A percentile compares a stretch with the other conserved stretches of the same genome.
These are phyloP conservation scores for Penicillium coffeae DNA, from an alignment of 495 filamentous ascomycete species.

Conservation along the genomic window DNA sequence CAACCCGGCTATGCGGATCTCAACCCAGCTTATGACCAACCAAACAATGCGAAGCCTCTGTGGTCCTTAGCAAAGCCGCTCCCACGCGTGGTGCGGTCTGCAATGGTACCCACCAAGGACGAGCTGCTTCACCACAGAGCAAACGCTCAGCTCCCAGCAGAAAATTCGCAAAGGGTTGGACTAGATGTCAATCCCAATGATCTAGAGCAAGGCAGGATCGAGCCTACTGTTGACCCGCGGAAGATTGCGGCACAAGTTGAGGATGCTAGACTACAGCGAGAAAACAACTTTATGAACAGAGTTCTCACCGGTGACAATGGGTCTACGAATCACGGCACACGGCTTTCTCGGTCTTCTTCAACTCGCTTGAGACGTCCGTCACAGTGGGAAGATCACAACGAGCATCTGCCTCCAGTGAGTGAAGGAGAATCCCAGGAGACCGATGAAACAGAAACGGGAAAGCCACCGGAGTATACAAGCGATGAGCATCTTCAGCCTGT, in stretches of 20 bases:
- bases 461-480: conserved; percentile 8
- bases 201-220: conserved; percentile 33
- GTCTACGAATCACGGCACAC: conserved; percentile 16
- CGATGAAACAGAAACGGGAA: conserved; percentile 10
- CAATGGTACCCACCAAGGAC: conserved; percentile 41
- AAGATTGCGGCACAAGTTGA: conserved; percentile 43
- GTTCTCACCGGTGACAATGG: conserved; percentile 26
- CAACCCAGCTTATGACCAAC: conserved; percentile 45
- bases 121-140: conserved; percentile 28
- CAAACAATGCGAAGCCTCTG: conserved; percentile 39
- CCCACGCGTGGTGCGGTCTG: conserved; percentile 44
- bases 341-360: conserved; percentile 30
- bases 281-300: conserved; percentile 38
- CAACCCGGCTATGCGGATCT: conserved; percentile 41
- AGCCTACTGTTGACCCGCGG: conserved; percentile 27
- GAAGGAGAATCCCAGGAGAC: conserved; percentile 21
- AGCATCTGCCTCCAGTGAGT: conserved; percentile 23
- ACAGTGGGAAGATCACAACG: conserved; percentile 9
- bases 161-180: conserved; percentile 34
- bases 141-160: conserved; percentile 28
- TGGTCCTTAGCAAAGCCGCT: conserved; percentile 49
- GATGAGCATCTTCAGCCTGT: conserved; percentile 20
- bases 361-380: conserved; percentile 21
- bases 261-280: conserved; percentile 40
- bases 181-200: conserved; percentile 40